Conservation (phyloP, 139 green algal genomes). For the Micractinium sp. region DNA sequence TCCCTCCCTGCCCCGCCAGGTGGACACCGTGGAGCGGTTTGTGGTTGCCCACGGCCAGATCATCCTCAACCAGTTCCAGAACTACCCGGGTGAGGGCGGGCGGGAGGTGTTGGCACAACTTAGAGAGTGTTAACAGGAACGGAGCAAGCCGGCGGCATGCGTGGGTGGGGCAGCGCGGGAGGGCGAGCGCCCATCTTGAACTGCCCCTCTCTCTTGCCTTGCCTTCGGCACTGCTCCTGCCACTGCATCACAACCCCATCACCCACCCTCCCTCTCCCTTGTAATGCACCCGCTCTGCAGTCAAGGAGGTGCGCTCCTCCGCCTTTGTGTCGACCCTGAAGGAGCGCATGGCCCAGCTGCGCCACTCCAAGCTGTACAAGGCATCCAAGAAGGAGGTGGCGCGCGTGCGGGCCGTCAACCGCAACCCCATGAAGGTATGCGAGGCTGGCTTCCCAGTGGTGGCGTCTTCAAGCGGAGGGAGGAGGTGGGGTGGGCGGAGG, state of each 20-base stretch:
- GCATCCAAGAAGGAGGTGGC: slow-evolving; percentile 39
- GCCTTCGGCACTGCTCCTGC: too few relatives aligned
- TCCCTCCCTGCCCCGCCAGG: slow-evolving; percentile 30
- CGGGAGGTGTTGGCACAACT: too few relatives aligned
- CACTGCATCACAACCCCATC: background rate
- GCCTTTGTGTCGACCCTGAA: slow-evolving; percentile 80
- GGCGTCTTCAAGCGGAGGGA: background rate
- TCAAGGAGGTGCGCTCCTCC: slow-evolving; percentile 64
- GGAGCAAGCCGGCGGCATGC: too few relatives aligned
- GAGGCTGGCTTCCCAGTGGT: background rate
- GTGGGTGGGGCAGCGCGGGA: too few relatives aligned
- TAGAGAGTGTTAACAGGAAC: too few relatives aligned
- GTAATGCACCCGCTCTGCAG: too few relatives aligned
- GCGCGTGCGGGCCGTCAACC: slow-evolving; percentile 54
- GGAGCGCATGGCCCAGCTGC: slow-evolving; percentile 69
- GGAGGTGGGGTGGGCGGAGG: background rate
- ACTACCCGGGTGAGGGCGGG: slow-evolving; percentile 65
- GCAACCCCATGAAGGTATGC: slow-evolving; percentile 78
- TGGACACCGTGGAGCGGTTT: slow-evolving; percentile 84
- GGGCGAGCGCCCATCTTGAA: too few relatives aligned
- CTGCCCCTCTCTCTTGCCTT: background rate
- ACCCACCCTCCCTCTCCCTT: background rate
- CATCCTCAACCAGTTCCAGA: slow-evolving; percentile 88
- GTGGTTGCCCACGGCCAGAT: slow-evolving; percentile 95
- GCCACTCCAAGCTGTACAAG: slow-evolving; percentile 89